Evolutionary conservation across 257 asterid species (phyloP).

Genomic region (Handroanthus guayacan): DNA sequence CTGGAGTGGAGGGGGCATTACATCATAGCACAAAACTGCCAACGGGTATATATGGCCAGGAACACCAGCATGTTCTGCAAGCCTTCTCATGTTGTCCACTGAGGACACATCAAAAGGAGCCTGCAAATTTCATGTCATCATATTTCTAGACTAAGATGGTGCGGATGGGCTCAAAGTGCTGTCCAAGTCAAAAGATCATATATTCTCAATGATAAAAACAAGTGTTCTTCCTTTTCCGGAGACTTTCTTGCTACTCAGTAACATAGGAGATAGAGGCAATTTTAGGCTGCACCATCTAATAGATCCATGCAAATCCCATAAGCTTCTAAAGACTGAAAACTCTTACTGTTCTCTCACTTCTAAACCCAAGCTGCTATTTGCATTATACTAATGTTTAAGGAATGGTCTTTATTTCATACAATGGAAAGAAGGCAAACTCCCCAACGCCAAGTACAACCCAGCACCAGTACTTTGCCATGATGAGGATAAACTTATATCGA

Average conservation of each 20-base stretch:
- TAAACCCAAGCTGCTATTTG: conserved; percentile 2
- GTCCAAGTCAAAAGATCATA: too few species aligned
- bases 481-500: background rate
- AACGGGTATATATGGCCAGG: conserved; percentile 82
- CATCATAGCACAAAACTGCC: conserved; percentile 71
- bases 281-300: too few species aligned
- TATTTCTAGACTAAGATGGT: background rate
- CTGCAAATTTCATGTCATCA: conserved; percentile 49
- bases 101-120: conserved; percentile 81
- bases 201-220: too few species aligned
- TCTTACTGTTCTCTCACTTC: background rate
- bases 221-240: too few species aligned
- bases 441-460: background rate
- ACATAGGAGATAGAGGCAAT: too few species aligned
- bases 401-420: background rate
- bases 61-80: conserved; percentile 75
- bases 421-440: background rate
- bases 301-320: background rate
- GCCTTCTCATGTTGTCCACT: conserved; percentile 89
- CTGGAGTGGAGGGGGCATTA: conserved; percentile 91
- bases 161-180: too few species aligned
- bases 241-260: too few species aligned
- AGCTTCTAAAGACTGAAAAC: conserved; percentile 1
- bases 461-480: background rate
- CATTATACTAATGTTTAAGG: background rate